Evolutionary conservation across 2,329 filamentous ascomycete species (phyloP).

Genomic region (Penicillium sp.): DNA sequence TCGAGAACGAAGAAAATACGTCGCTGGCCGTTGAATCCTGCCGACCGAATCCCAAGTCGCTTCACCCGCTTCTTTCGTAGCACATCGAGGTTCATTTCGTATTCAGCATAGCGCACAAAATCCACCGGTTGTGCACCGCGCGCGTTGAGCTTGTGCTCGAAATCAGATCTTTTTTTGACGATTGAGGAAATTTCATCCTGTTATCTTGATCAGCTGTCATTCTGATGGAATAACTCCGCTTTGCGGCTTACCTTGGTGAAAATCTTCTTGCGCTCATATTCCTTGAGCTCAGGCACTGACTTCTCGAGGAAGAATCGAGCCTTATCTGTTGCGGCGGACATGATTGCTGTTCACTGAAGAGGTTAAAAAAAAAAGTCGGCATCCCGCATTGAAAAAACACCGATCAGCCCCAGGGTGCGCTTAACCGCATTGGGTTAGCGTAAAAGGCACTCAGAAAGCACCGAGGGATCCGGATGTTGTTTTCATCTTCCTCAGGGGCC

Average conservation of each 20-base stretch:
- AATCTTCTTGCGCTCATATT: constrained; percentile 87
- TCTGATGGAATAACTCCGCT: constrained; percentile 15
- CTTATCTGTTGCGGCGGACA: constrained; percentile 87
- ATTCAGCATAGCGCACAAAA: constrained; percentile 78
- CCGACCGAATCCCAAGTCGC: constrained; percentile 72
- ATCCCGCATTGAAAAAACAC: constrained; percentile 31
- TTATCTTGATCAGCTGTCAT: constrained; percentile 10
- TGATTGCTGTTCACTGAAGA: constrained; percentile 39
- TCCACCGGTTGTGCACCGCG: constrained; percentile 73
- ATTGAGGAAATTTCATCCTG: constrained; percentile 88
- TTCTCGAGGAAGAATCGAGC: constrained; percentile 93
- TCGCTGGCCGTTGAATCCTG: constrained; percentile 70
- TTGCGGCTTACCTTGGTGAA: constrained; percentile 66
- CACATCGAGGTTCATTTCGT: constrained; percentile 66
- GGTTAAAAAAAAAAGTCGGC: constrained; percentile 28
- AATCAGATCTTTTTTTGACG: constrained; percentile 84
- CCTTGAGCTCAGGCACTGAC: constrained; percentile 84
- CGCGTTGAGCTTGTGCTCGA: constrained; percentile 85
- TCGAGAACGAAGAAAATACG: constrained; percentile 89
- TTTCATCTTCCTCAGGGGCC: constrained; percentile 32
- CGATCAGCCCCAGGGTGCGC: constrained; percentile 11
- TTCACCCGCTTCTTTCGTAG: constrained; percentile 80
- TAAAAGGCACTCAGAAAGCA: constrained; percentile 18
- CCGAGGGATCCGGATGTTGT: constrained; percentile 26
- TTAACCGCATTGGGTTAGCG: constrained; percentile 22